Evolutionary conservation across 768 basidiomycete species (phyloP).

Genomic region (Russula emetica): DNA sequence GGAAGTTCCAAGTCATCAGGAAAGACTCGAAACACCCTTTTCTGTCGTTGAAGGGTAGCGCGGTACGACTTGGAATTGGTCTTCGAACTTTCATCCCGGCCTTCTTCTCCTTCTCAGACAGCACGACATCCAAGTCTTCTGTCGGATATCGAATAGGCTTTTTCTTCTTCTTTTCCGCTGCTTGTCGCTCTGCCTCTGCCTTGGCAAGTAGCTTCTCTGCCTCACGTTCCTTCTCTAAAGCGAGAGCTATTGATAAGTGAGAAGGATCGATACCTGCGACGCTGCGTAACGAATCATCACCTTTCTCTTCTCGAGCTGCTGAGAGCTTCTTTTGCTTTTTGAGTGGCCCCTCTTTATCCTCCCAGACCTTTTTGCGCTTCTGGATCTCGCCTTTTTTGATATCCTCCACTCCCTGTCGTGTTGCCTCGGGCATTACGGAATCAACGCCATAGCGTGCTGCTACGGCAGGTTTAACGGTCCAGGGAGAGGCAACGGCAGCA

Average conservation of each 20-base stretch:
- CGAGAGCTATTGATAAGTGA: conserved; percentile 36
- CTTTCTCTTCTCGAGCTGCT: conserved; percentile 69
- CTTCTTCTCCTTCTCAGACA: conserved; percentile 79
- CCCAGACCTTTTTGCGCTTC: conserved; percentile 89
- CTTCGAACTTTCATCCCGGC: conserved; percentile 65
- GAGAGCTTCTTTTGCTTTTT: conserved; percentile 81
- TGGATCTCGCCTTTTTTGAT: conserved; percentile 87
- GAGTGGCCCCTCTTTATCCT: conserved; percentile 76
- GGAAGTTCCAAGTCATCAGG: conserved; percentile 90
- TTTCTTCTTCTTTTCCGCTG: conserved; percentile 81
- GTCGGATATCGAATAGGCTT: conserved; percentile 89
- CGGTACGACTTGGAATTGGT: conserved; percentile 57
- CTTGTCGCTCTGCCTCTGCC: conserved; percentile 66
- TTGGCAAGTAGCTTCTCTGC: conserved; percentile 58
- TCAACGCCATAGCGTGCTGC: conserved; percentile 83
- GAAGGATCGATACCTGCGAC: conserved; percentile 21
- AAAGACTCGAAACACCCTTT: conserved; percentile 74
- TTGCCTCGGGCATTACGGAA: conserved; percentile 81
- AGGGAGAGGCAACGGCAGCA: conserved; percentile 87
- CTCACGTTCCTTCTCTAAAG: conserved; percentile 66
- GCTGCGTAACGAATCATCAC: conserved; percentile 37
- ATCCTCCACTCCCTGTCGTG: conserved; percentile 69
- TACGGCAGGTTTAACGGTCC: conserved; percentile 86
- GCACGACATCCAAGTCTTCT: conserved; percentile 80
- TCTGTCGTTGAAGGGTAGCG: conserved; percentile 65